Evolutionary conservation across 2,329 filamentous ascomycete species (phyloP), one percentile per base, ranked within the genome.

Genomic region (Claviceps quebecensis): DNA sequence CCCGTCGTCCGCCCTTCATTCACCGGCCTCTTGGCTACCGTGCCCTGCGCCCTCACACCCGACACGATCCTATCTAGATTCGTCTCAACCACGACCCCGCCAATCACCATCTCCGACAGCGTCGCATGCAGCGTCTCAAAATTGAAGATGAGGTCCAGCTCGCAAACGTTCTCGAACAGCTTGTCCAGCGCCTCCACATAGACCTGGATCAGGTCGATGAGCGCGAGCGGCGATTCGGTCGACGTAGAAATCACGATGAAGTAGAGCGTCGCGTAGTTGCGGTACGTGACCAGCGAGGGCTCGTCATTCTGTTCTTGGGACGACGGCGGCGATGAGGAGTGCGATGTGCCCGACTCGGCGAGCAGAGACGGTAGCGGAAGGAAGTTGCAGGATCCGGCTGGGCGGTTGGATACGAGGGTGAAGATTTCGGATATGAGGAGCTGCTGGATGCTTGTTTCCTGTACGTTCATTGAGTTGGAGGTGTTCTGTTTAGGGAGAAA

Each of bases 391-490:
- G 90, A 88, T 36, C 88, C 90, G n/a, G 83, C 71, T 3, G 93
- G 86, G 0, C 93, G 87, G 67, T 95, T 90, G 55, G 90, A 86
- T 46, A 98, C 93, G 54, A 98, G 86, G 36, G 85, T 85, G 71
- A 97, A 98, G 69, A 98, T 98, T 68, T 98, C 93, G 48, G 87
- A 88, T 59, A 98, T 95, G 53, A 98, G 82, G 44, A 90, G 86
- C 72, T 98, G 93, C 68, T 98, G 91, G 40, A 96, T 94, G 68
- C 86, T 87, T 22, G 93, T 97, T 70, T 98, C 93, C 93, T 97
- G 61, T 49, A 26, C 34, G 14, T 1, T 34, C 39, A 16, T 38
- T n/a, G 11, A 22, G 44, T 38, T 44, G 39, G n/a, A 40, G 8
- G 8, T 36, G 19, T 23, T n/a, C 16, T 19, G 44, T 45, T 19